Conservation (phyloP, 306 rosid genomes). For the Acacia acuminata region DNA sequence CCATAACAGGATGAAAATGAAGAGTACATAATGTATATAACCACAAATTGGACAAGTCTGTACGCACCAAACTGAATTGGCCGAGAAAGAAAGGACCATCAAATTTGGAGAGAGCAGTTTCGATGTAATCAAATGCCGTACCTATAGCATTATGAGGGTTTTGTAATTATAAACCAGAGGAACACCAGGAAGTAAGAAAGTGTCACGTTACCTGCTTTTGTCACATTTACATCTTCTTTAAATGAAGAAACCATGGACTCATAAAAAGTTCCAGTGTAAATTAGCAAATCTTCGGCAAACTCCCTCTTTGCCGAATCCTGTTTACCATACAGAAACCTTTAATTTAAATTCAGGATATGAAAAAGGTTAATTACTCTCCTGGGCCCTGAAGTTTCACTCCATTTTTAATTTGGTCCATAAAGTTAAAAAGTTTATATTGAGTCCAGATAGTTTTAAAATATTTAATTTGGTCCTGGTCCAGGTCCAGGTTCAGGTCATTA, state of each 20-base stretch:
- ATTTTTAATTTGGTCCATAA: neutral
- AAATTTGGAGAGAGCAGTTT: slow-evolving; percentile 72
- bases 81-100: slow-evolving; percentile 89
- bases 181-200: slow-evolving; percentile 27
- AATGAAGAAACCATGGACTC: slow-evolving; percentile 53
- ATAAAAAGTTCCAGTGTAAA: slow-evolving; percentile 57
- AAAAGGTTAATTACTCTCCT: neutral
- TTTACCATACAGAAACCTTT: neutral
- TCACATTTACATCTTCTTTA: slow-evolving; percentile 49
- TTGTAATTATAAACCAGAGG: slow-evolving; percentile 3
- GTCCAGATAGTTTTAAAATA: neutral
- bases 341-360: neutral
- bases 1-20: neutral
- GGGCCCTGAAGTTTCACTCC: neutral
- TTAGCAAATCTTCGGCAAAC: slow-evolving; percentile 73
- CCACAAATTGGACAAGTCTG: neutral
- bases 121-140: slow-evolving; percentile 65
- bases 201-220: slow-evolving; percentile 54
- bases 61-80: slow-evolving; percentile 70
- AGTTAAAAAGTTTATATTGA: neutral
- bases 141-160: slow-evolving; percentile 37
- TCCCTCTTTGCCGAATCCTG: slow-evolving; percentile 61
- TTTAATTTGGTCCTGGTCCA: neutral
- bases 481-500: neutral
- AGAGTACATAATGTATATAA: neutral